Conservation (phyloP, 306 rosid genomes). For the Vicia faba region DNA sequence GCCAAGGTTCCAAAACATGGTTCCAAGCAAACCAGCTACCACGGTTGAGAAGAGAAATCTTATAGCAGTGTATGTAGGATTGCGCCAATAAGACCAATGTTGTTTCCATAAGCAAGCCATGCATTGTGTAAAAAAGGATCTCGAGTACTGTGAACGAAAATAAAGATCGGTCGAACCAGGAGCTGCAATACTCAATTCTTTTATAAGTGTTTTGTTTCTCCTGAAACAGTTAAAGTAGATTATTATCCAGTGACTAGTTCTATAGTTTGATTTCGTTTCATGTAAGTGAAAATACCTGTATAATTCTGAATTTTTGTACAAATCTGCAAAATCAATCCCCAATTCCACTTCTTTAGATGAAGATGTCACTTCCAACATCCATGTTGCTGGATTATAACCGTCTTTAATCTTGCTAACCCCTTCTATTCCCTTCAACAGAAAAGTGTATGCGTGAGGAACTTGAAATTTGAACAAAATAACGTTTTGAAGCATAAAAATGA, state of each 20-base stretch:
- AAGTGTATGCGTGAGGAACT: constrained; percentile 5
- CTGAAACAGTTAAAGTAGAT: constrained; percentile 40
- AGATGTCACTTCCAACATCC: constrained; percentile 53
- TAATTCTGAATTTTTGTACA: constrained; percentile 48
- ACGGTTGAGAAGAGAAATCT: constrained; percentile 44
- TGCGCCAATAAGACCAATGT: constrained; percentile 68
- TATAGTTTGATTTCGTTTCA: constrained; percentile 5
- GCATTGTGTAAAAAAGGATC: constrained; percentile 52
- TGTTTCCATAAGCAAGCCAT: constrained; percentile 68
- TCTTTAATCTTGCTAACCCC: constrained; percentile 49
- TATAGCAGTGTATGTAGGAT: constrained; percentile 52
- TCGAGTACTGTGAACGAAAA: constrained; percentile 53
- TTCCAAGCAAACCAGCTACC: constrained; percentile 49
- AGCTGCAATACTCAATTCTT: constrained; percentile 52
- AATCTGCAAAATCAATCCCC: constrained; percentile 45
- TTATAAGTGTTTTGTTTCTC: constrained; percentile 52
- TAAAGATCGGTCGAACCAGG: constrained; percentile 54
- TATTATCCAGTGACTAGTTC: not conserved
- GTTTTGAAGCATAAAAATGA: constrained; percentile 2
- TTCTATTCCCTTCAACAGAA: constrained; percentile 47
- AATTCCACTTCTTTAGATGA: constrained; percentile 49
- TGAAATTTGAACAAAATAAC: not conserved
- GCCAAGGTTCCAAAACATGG: constrained; percentile 74
- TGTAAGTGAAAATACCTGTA: constrained; percentile 43
- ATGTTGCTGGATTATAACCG: constrained; percentile 58